Evolutionary conservation across 2,329 filamentous ascomycete genomes (phyloP), one percentile per base, ranked within the genome.

Genomic region (Biscogniauxia mediterranea): DNA sequence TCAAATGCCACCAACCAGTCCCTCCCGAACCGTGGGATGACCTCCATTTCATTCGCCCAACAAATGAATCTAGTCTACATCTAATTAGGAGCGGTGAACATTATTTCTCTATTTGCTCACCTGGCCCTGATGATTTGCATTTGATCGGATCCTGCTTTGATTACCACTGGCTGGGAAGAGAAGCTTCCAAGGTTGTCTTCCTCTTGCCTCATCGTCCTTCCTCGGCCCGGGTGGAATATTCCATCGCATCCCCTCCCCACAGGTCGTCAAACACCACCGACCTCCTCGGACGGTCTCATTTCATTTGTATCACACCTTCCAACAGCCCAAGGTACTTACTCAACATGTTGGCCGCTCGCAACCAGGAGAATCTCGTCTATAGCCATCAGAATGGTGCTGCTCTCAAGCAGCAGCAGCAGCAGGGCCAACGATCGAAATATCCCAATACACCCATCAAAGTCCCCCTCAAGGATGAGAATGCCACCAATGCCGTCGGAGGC

Each of bases 331-430:
- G 38, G 38, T 46, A 53, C 52, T 54, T 46, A 53, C 52, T 54
- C 57, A 61, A 49, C 9, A 96, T 93, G 92, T 82, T 92, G 73
- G 90, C 91, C 63, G 83, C 89, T 72, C 85, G 88, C 70, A 91
- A 97, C 76, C 92, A 97, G 79, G 93, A 97, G 77, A 97, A 97
- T 77, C 79, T 92, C 75, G 85, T 92, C 70, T 88, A 92, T 74
- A 85, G 83, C 67, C 90, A 90, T 74, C 91, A 93, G 73, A 84
- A 87, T 62, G 85, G 82, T 55, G 87, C 88, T 23, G 85, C 87
- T 15, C 82, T 86, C 17, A 97, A 96, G 76, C 87, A 82, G 72
- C 89, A 92, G 68, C 81, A 23, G 23, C 23, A 83, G 71, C 64
- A 63, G 82, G 61, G 86, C 91, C 59, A 96, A 94, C 78, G 87